These are phyloP conservation scores for Incumbomyces delicatus DNA, from an alignment of 2,329 filamentous ascomycete species.

Conservation along the genomic window DNA sequence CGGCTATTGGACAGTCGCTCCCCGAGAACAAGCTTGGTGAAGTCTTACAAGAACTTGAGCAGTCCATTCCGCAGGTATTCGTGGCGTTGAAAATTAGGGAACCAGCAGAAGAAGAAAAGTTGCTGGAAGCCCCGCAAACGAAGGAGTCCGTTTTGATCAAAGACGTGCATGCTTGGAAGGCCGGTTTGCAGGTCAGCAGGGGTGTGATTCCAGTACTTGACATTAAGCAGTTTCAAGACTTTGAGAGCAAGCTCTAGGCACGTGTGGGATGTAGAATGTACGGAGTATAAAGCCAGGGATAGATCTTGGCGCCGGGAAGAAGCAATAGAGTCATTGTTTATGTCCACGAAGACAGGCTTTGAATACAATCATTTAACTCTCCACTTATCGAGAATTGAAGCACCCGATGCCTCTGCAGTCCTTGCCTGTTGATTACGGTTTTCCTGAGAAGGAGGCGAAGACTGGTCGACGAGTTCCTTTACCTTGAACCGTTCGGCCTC, in stretches of 20 bases:
- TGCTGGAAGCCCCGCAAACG: slow-evolving; percentile 34
- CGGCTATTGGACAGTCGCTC: slow-evolving; percentile 43
- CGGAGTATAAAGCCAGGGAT: neutral
- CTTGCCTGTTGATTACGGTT: no score
- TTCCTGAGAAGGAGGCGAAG: no score
- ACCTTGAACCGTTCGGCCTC: no score
- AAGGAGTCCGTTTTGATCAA: slow-evolving; percentile 52
- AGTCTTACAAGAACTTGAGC: slow-evolving; percentile 41
- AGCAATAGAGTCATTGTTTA: no score
- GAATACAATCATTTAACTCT: no score
- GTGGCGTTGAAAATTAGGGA: slow-evolving; percentile 35
- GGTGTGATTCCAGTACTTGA: slow-evolving; percentile 66
- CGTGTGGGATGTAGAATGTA: neutral
- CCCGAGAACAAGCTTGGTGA: slow-evolving; percentile 40
- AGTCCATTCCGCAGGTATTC: slow-evolving; percentile 37
- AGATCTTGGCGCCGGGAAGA: no score
- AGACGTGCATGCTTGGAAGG: slow-evolving; percentile 74
- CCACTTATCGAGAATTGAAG: no score
- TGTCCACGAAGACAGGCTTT: no score
- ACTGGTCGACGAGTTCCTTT: no score
- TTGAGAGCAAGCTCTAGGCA: slow-evolving; percentile 65
- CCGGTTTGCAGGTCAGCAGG: slow-evolving; percentile 58
- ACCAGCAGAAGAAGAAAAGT: slow-evolving; percentile 21
- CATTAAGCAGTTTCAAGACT: slow-evolving; percentile 75
- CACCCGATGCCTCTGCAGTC: no score